phyloP scores from a whole-genome alignment of 2,329 filamentous ascomycete genomes.

The Cladosporium sp. region DNA sequence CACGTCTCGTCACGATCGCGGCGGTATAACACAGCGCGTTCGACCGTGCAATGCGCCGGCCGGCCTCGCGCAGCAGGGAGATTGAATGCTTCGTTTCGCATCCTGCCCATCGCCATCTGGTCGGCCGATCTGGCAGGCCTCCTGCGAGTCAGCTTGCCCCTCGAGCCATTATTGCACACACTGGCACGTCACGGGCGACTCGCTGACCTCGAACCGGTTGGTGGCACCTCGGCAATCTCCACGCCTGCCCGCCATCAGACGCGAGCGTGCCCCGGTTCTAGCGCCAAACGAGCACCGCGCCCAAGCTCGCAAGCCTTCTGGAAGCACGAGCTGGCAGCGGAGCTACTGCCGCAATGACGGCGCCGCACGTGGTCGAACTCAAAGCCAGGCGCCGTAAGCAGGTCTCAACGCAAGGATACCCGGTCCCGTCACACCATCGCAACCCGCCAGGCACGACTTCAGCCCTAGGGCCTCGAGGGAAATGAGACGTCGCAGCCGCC shows the following conservation, averaged over 20 bases:
- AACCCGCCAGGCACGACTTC: constrained; percentile 5
- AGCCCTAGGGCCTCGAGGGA: constrained; percentile 7
- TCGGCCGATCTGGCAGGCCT: background rate
- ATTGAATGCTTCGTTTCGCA: background rate
- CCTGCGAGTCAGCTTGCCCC: background rate
- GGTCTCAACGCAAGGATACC: constrained; percentile 2
- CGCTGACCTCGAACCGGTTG: background rate
- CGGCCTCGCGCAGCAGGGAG: background rate
- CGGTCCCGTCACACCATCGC: constrained; percentile 1
- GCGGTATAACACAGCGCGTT: background rate
- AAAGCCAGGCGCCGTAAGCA: background rate
- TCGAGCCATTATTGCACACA: background rate
- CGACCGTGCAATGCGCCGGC: background rate
- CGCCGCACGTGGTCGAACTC: constrained; percentile 7
- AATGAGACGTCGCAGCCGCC: constrained; percentile 5
- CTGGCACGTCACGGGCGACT: too few species aligned
- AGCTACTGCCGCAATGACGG: constrained; percentile 7
- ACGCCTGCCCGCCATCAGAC: background rate
- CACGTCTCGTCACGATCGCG: constrained; percentile 1
- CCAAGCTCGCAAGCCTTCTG: background rate
- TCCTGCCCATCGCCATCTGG: background rate
- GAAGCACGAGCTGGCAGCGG: constrained; percentile 7
- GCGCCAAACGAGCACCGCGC: background rate
- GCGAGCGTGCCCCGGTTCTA: background rate
- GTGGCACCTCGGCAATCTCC: constrained; percentile 1